Percentiles rank a stretch among this genome's conserved stretches.
Evolutionary conservation across 169 alveolate species (phyloP).

Genomic region (Eimeria maxima): DNA sequence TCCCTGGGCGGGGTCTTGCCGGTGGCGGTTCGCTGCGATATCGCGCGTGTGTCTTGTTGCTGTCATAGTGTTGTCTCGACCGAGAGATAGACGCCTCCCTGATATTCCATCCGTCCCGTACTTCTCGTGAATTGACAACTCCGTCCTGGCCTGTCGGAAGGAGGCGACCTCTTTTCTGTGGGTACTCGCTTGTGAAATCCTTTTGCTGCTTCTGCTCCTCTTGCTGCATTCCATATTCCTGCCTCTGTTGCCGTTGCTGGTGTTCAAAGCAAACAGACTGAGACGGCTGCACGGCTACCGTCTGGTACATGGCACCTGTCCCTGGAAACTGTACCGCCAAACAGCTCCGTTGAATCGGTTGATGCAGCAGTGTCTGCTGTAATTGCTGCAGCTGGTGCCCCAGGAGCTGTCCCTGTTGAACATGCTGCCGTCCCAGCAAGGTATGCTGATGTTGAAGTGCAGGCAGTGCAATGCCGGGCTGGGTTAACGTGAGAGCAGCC

Average conservation of each 20-base stretch:
- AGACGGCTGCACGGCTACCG: neutral
- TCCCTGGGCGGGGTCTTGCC: conserved; percentile 24
- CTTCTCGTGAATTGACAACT: neutral
- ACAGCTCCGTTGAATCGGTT: neutral
- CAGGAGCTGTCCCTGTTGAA: too few species aligned
- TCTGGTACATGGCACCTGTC: neutral
- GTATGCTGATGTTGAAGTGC: neutral
- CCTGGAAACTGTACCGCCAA: conserved; percentile 1
- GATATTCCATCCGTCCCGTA: neutral
- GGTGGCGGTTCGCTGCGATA: conserved; percentile 7
- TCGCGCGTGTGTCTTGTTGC: neutral
- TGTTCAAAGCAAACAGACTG: neutral
- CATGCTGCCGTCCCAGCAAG: conserved; percentile 10
- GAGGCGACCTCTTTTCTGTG: neutral
- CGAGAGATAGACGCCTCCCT: neutral
- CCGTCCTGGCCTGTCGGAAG: neutral
- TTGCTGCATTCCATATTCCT: neutral
- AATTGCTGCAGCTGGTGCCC: neutral
- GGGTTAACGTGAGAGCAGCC: neutral
- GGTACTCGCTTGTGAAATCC: neutral
- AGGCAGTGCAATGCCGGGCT: neutral
- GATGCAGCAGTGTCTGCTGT: neutral
- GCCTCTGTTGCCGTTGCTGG: conserved; percentile 18
- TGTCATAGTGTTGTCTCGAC: neutral
- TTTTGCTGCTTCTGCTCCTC: neutral